These are phyloP conservation scores for Phialocephala subalpina DNA, from an alignment of 2,329 filamentous ascomycete genomes.

Conservation along the genomic window DNA sequence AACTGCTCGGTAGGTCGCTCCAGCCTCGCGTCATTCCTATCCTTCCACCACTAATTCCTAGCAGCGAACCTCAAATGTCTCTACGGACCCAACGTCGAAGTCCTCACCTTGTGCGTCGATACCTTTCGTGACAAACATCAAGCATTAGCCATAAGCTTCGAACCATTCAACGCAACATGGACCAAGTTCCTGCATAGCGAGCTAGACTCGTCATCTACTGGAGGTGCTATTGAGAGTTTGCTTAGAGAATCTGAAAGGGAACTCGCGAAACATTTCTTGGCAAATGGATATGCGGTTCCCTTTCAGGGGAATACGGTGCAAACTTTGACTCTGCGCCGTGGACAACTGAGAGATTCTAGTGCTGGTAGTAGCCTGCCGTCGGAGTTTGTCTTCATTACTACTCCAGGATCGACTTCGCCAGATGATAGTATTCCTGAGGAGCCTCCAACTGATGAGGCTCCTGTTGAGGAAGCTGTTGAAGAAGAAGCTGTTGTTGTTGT, in stretches of 20 bases:
- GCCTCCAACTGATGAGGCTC: slow-evolving; percentile 9
- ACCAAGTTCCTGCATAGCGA: slow-evolving; percentile 16
- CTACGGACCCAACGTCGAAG: slow-evolving; percentile 15
- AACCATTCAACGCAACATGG: slow-evolving; percentile 10
- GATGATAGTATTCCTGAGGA: slow-evolving; percentile 8
- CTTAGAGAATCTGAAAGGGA: slow-evolving; percentile 18
- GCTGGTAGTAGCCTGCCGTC: slow-evolving; percentile 11
- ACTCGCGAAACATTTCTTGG: slow-evolving; percentile 17
- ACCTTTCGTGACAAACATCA: not conserved
- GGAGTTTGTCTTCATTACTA: slow-evolving; percentile 10
- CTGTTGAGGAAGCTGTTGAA: too few species aligned
- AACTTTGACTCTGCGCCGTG: slow-evolving; percentile 8
- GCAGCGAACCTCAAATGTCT: slow-evolving; percentile 24
- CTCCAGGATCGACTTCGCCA: slow-evolving; percentile 12
- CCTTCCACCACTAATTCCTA: slow-evolving; percentile 15
- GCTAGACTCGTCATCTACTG: not conserved
- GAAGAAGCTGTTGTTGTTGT: too few species aligned
- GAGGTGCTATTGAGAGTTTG: slow-evolving; percentile 7
- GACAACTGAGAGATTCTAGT: not conserved
- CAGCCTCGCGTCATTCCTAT: slow-evolving; percentile 18
- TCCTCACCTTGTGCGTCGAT: slow-evolving; percentile 10
- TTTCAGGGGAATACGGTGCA: slow-evolving; percentile 17
- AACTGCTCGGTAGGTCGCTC: slow-evolving; percentile 21
- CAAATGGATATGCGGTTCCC: slow-evolving; percentile 14
- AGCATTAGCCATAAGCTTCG: slow-evolving; percentile 17